Evolutionary conservation across 129 eudicot genomes (phyloP).

Genomic region (Artemisia tridentata): DNA sequence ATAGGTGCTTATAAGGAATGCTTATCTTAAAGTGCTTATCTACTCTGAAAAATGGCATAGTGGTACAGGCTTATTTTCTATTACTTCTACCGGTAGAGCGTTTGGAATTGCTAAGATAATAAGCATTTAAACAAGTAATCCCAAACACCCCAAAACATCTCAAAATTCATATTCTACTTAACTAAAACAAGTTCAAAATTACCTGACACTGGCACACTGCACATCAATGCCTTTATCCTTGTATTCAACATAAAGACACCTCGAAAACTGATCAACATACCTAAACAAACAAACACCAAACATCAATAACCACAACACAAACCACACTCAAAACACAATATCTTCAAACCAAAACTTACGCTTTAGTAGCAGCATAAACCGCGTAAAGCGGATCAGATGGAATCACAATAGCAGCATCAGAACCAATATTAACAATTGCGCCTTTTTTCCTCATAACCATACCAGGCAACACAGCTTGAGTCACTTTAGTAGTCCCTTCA

Average conservation of each 20-base stretch:
- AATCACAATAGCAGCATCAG: slow-evolving; percentile 85
- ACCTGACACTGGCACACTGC: slow-evolving; percentile 99
- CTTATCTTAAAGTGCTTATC: no score
- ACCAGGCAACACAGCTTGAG: slow-evolving; percentile 71
- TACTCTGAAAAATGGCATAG: no score
- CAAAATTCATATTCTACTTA: background rate
- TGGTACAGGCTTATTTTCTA: background rate
- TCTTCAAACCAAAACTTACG: slow-evolving; percentile 42
- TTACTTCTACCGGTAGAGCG: background rate
- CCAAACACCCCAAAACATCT: background rate
- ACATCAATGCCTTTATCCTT: slow-evolving; percentile 92
- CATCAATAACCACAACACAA: slow-evolving; percentile 12
- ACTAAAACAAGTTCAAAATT: slow-evolving; percentile 5
- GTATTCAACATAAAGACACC: slow-evolving; percentile 93
- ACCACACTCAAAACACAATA: background rate
- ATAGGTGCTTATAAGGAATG: no score
- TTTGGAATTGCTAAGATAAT: background rate
- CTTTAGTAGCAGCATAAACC: slow-evolving; percentile 95
- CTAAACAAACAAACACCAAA: slow-evolving; percentile 40
- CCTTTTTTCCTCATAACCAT: slow-evolving; percentile 88
- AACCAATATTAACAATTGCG: slow-evolving; percentile 96
- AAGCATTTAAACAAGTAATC: no score
- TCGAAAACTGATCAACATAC: slow-evolving; percentile 91
- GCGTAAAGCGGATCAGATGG: slow-evolving; percentile 96
- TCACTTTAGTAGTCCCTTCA: slow-evolving; percentile 86